A percentile compares a stretch with the other conserved stretches of the same genome.
phyloP scores from a whole-genome alignment of 495 filamentous ascomycete species.

The Aspergillus funiculosus region DNA sequence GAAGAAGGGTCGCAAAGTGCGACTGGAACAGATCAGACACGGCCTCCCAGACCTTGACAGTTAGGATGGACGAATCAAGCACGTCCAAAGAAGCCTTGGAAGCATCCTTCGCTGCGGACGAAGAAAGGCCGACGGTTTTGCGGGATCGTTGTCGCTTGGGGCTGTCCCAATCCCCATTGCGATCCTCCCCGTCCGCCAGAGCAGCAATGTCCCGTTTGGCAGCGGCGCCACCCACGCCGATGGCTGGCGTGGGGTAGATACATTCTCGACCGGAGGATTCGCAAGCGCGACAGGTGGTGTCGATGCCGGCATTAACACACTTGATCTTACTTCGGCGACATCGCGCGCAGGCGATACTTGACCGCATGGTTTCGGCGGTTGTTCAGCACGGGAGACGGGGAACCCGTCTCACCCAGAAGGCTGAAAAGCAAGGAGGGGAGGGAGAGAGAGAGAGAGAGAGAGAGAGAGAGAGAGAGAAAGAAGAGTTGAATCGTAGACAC shows the following conservation, averaged over 20 bases:
- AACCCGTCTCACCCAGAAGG: constrained; percentile 14
- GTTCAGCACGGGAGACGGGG: constrained; percentile 21
- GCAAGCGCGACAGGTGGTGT: constrained; percentile 71
- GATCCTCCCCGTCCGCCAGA: constrained; percentile 47
- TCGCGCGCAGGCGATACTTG: constrained; percentile 71
- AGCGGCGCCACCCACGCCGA: constrained; percentile 46
- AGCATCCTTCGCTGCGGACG: constrained; percentile 29
- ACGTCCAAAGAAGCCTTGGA: constrained; percentile 34
- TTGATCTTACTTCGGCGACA: constrained; percentile 83
- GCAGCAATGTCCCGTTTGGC: constrained; percentile 53
- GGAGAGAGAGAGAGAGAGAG: not conserved
- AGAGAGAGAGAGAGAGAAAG: constrained; percentile 1
- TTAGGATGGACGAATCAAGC: constrained; percentile 51
- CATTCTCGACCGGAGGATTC: constrained; percentile 71
- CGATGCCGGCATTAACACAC: constrained; percentile 71
- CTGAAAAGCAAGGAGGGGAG: constrained; percentile 2
- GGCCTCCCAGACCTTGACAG: constrained; percentile 62
- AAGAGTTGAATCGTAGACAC: no score
- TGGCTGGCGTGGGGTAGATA: constrained; percentile 61
- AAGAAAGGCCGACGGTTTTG: constrained; percentile 39
- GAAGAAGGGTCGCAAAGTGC: constrained; percentile 75
- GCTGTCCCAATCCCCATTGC: constrained; percentile 53
- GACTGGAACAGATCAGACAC: constrained; percentile 76
- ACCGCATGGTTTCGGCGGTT: constrained; percentile 50
- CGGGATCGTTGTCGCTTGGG: constrained; percentile 52